Conservation (phyloP, 495 filamentous ascomycete genomes). For the Penicillium paxilli region DNA sequence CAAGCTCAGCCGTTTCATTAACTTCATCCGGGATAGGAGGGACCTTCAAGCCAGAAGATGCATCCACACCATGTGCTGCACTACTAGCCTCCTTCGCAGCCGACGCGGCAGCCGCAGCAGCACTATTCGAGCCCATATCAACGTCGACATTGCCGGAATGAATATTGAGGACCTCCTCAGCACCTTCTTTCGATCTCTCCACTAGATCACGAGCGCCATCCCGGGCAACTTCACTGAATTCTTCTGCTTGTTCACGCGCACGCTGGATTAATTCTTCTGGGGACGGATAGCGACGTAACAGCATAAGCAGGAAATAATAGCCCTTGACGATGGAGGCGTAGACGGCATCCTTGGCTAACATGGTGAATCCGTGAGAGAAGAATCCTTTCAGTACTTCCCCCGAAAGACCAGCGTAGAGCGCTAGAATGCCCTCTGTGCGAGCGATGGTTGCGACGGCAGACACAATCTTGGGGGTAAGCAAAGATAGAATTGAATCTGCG, state of each 20-base stretch:
- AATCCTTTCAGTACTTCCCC: constrained; percentile 84
- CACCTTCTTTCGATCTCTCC: constrained; percentile 29
- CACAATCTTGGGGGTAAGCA: constrained; percentile 57
- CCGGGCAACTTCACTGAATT: constrained; percentile 43
- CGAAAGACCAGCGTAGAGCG: constrained; percentile 74
- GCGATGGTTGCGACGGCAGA: constrained; percentile 62
- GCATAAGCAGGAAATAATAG: constrained; percentile 55
- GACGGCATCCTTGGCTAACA: constrained; percentile 82
- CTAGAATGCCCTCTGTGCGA: constrained; percentile 62
- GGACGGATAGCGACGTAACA: constrained; percentile 41
- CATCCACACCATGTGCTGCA: constrained; percentile 19
- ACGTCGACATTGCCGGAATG: constrained; percentile 29
- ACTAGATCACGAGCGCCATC: constrained; percentile 43
- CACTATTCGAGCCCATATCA: constrained; percentile 35
- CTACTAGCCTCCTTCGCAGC: constrained; percentile 1
- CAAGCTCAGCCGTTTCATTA: constrained; percentile 48
- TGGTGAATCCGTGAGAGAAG: constrained; percentile 84
- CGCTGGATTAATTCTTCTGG: constrained; percentile 44
- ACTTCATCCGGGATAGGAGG: constrained; percentile 25
- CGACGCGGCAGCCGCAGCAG: constrained; percentile 11
- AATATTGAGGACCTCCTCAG: constrained; percentile 27
- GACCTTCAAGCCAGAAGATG: constrained; percentile 21
- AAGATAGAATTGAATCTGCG: constrained; percentile 6
- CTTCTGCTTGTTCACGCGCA: constrained; percentile 45
- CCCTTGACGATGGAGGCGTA: constrained; percentile 70